Conservation (phyloP, 441 rosid species). For the Hypseocharis bilobata region DNA sequence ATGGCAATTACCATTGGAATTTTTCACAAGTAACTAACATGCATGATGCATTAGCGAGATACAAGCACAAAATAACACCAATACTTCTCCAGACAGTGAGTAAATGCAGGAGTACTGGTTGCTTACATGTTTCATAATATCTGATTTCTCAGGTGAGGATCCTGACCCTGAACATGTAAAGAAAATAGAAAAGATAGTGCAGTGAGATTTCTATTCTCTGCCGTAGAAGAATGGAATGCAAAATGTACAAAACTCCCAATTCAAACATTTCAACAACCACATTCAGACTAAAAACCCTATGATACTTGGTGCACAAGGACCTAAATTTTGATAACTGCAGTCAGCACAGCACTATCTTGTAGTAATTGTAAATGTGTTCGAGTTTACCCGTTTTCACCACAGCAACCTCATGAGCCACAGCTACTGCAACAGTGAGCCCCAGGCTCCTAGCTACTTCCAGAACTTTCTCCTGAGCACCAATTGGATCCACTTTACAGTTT, state of each 20-base stretch:
- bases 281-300: not conserved
- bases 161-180: constrained; percentile 33
- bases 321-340: too few relatives aligned
- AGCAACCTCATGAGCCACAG: constrained; percentile 63
- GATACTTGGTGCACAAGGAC: not conserved
- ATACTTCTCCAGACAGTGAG: not conserved
- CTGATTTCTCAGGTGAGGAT: constrained; percentile 26
- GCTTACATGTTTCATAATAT: constrained; percentile 45
- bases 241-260: not conserved
- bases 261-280: not conserved
- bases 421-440: constrained; percentile 51
- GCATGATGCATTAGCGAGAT: not conserved
- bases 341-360: too few relatives aligned
- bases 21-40: not conserved
- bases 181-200: not conserved
- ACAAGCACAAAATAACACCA: not conserved
- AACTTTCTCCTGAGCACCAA: constrained; percentile 55
- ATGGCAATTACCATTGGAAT: not conserved
- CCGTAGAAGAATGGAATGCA: too few relatives aligned
- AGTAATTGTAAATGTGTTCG: too few relatives aligned
- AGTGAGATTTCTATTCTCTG: not conserved
- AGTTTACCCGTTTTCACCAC: constrained; percentile 31
- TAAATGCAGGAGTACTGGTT: constrained; percentile 25
- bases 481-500: constrained; percentile 47
- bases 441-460: constrained; percentile 48